These are phyloP conservation scores for Barbatosphaeria neglecta DNA, from an alignment of 495 filamentous ascomycete genomes.

Conservation along the genomic window DNA sequence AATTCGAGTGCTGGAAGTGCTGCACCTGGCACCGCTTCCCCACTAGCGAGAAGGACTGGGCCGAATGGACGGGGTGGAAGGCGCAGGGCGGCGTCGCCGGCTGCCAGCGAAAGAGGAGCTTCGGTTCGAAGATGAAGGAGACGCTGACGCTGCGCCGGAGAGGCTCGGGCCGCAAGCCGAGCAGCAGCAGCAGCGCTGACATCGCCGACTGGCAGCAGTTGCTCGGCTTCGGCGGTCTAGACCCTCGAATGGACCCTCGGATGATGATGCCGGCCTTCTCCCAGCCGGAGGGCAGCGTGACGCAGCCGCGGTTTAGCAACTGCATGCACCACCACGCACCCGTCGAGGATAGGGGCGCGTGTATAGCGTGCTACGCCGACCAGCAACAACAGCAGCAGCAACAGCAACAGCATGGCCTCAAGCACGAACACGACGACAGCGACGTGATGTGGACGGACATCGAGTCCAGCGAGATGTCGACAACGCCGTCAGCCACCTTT, in stretches of 20 bases:
- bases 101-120: conserved; percentile 16
- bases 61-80: conserved; percentile 17
- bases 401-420: too few species aligned
- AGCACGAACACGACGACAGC: not conserved
- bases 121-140: conserved; percentile 20
- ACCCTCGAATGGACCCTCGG: not conserved
- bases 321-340: not conserved
- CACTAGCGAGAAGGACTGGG: conserved; percentile 25
- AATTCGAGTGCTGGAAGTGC: conserved; percentile 23
- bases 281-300: not conserved
- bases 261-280: not conserved
- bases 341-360: not conserved
- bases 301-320: not conserved
- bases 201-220: not conserved
- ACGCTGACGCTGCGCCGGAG: conserved; percentile 13
- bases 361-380: not conserved
- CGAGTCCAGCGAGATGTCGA: not conserved
- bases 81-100: conserved; percentile 1
- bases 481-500: not conserved
- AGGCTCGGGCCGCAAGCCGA: conserved; percentile 9
- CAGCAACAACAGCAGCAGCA: not conserved
- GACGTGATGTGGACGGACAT: not conserved
- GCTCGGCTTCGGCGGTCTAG: not conserved
- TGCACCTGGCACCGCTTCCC: conserved; percentile 18
- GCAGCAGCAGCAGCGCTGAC: not conserved